phyloP scores from a whole-genome alignment of 2,329 filamentous ascomycete genomes.

The Amylocarpus encephaloides region DNA sequence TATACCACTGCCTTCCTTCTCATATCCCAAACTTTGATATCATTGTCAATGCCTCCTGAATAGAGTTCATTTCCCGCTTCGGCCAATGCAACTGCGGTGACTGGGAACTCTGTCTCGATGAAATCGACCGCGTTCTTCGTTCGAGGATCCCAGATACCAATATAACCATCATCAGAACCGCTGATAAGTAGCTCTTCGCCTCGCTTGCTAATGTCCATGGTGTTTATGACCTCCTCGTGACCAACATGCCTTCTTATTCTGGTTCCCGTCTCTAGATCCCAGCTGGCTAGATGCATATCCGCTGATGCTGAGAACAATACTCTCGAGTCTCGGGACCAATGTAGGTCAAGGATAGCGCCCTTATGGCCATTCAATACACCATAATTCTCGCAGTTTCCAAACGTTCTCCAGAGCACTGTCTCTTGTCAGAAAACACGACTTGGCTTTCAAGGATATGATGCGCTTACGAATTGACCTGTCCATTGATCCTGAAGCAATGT shows the following conservation, averaged over 20 bases:
- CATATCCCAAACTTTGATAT: constrained; percentile 95
- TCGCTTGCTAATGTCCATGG: constrained; percentile 78
- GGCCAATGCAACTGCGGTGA: constrained; percentile 85
- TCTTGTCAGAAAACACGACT: constrained; percentile 18
- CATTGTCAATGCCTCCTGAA: constrained; percentile 91
- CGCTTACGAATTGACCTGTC: constrained; percentile 78
- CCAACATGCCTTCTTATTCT: constrained; percentile 88
- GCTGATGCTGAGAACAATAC: constrained; percentile 89
- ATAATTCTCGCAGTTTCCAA: constrained; percentile 92
- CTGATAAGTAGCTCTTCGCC: constrained; percentile 88
- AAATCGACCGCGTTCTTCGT: constrained; percentile 84
- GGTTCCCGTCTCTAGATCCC: constrained; percentile 88
- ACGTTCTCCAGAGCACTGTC: constrained; percentile 85
- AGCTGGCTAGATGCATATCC: constrained; percentile 87
- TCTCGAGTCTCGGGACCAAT: constrained; percentile 93
- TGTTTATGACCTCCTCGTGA: constrained; percentile 94
- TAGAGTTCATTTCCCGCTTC: constrained; percentile 95
- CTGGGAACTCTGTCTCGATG: constrained; percentile 83
- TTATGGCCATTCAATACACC: constrained; percentile 83
- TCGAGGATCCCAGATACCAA: constrained; percentile 93
- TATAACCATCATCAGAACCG: constrained; percentile 86
- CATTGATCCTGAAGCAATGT: constrained; percentile 93
- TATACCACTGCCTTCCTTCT: constrained; percentile 87
- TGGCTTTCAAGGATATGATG: not conserved
- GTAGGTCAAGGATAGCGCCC: constrained; percentile 82